Conservation (phyloP, 768 basidiomycete genomes). For the Gautieria morchelliformis region DNA sequence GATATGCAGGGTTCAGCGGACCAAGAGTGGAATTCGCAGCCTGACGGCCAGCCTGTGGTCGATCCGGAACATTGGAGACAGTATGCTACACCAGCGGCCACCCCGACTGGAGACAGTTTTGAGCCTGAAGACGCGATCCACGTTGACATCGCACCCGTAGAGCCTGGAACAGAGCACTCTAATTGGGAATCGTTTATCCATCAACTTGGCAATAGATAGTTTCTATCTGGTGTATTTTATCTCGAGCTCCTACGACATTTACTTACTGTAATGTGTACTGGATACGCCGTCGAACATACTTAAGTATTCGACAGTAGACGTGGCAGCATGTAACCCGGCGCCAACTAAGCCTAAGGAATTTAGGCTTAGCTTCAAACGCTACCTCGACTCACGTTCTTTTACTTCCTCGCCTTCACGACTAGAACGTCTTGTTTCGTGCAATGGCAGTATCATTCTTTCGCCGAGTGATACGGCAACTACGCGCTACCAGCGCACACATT, state of each 20-base stretch:
- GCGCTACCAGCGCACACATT: conserved; percentile 49
- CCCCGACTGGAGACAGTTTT: background rate
- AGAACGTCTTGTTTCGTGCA: conserved; percentile 14
- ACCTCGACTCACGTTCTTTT: too few species aligned
- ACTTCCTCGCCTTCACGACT: background rate
- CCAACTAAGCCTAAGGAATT: too few species aligned
- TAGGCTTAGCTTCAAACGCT: too few species aligned
- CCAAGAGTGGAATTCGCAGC: background rate
- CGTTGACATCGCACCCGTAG: conserved; percentile 7
- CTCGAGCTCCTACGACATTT: background rate
- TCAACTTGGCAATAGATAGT: background rate
- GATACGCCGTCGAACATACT: too few species aligned
- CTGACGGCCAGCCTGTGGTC: background rate
- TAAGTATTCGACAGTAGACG: too few species aligned
- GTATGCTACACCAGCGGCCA: conserved; percentile 5
- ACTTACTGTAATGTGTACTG: background rate
- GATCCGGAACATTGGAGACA: conserved; percentile 2
- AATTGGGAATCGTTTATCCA: conserved; percentile 10
- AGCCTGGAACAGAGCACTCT: conserved; percentile 2
- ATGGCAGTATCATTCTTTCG: conserved; percentile 20
- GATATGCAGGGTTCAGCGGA: background rate
- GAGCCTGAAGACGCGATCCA: conserved; percentile 1
- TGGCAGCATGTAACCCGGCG: too few species aligned
- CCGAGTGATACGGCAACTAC: conserved; percentile 39
- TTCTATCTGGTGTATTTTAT: too few species aligned